These are phyloP conservation scores for Fusarium sp. DNA, from an alignment of 2,329 filamentous ascomycete genomes.

Conservation along the genomic window DNA sequence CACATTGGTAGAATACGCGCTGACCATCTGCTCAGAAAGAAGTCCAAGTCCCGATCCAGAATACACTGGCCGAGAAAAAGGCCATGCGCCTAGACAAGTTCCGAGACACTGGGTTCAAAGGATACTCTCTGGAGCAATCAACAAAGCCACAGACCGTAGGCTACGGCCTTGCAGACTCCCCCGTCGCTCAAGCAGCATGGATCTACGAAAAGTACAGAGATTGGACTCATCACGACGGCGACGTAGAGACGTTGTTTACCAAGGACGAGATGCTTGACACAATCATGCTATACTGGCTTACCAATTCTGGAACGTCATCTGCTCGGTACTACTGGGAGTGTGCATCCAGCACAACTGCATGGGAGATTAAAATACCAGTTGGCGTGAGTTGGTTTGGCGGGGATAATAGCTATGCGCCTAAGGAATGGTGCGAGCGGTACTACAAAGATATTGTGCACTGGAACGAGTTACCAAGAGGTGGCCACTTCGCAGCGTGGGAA, in stretches of 20 bases:
- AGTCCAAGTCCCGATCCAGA: neutral
- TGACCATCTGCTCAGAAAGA: slow-evolving; percentile 3
- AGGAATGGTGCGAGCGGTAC: slow-evolving; percentile 9
- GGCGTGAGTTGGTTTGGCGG: slow-evolving; percentile 22
- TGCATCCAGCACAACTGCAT: neutral
- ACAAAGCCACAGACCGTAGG: slow-evolving; percentile 19
- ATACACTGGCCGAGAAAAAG: neutral
- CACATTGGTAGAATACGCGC: rapidly evolving
- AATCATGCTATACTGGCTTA: slow-evolving; percentile 24
- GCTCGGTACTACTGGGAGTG: slow-evolving; percentile 24
- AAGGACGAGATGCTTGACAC: slow-evolving; percentile 29
- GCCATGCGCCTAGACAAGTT: slow-evolving; percentile 6
- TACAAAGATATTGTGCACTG: slow-evolving; percentile 3
- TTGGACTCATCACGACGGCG: slow-evolving; percentile 18
- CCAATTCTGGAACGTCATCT: slow-evolving; percentile 16
- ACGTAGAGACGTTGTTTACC: slow-evolving; percentile 7
- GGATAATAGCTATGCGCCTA: slow-evolving; percentile 21
- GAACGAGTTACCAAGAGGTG: neutral
- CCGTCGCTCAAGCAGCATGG: slow-evolving; percentile 20
- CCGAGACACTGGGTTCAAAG: neutral
- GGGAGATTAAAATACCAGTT: slow-evolving; percentile 3
- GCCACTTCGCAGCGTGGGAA: slow-evolving; percentile 12
- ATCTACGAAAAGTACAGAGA: slow-evolving; percentile 23
- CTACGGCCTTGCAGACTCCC: slow-evolving; percentile 21
- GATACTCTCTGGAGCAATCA: slow-evolving; percentile 17